phyloP scores from a whole-genome alignment of 2,329 filamentous ascomycete genomes.

The Leptoxyphium fumago region DNA sequence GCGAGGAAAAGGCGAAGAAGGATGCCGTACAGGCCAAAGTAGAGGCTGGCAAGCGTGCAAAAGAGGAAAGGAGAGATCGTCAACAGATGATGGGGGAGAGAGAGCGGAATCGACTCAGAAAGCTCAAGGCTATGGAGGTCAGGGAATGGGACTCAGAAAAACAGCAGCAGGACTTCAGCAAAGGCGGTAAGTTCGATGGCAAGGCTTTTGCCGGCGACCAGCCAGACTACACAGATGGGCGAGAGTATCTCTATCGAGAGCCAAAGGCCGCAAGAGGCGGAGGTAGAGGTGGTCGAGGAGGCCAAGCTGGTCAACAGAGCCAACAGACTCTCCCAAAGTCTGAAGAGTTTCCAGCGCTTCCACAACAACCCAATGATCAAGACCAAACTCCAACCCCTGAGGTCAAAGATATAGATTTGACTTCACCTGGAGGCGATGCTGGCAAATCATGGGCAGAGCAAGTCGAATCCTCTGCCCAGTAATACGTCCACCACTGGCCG shows the following conservation, averaged over 20 bases:
- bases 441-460: conserved; percentile 31
- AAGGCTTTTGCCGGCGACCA: conserved; percentile 15
- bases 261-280: conserved; percentile 11
- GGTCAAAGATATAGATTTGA: conserved; percentile 1
- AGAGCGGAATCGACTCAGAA: conserved; percentile 44
- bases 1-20: conserved; percentile 44
- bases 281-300: conserved; percentile 21
- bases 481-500: background rate
- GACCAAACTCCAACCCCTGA: background rate
- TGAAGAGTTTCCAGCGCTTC: conserved; percentile 33
- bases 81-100: conserved; percentile 48
- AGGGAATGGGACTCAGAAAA: conserved; percentile 51
- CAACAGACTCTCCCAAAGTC: conserved; percentile 20
- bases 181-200: conserved; percentile 14
- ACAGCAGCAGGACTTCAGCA: conserved; percentile 36
- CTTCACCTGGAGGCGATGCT: background rate
- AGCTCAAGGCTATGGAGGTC: conserved; percentile 42
- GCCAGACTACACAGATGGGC: conserved; percentile 18
- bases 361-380: conserved; percentile 9
- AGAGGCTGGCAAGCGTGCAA: conserved; percentile 22
- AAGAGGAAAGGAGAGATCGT: conserved; percentile 36
- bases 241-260: conserved; percentile 21
- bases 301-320: conserved; percentile 12
- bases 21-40: conserved; percentile 20
- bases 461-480: conserved; percentile 17